A percentile compares a stretch with the other conserved stretches of the same genome.
phyloP scores from a whole-genome alignment of 495 filamentous ascomycete species.

The Hyaloscypha variabilis region DNA sequence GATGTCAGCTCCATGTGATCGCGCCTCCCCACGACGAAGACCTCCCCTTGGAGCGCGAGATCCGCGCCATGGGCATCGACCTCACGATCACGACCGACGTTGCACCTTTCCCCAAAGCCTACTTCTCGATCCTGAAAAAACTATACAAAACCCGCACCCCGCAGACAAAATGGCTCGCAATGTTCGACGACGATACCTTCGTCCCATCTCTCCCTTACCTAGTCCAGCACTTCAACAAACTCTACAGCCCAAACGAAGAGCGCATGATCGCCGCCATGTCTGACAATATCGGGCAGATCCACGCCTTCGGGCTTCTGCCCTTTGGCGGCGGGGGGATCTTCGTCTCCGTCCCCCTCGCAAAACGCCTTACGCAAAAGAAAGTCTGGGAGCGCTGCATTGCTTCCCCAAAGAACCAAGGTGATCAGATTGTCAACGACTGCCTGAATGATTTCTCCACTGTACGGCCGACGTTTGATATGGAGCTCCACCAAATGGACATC shows the following conservation, averaged over 20 bases:
- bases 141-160: slow-evolving; percentile 55
- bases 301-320: slow-evolving; percentile 64
- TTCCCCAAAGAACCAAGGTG: slow-evolving; percentile 21
- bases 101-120: slow-evolving; percentile 60
- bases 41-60: slow-evolving; percentile 28
- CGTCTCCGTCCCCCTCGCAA: slow-evolving; percentile 60
- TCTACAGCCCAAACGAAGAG: slow-evolving; percentile 52
- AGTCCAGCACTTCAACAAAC: slow-evolving; percentile 47
- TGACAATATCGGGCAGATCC: slow-evolving; percentile 62
- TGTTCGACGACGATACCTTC: slow-evolving; percentile 77
- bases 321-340: slow-evolving; percentile 74
- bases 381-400: slow-evolving; percentile 23
- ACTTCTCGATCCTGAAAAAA: slow-evolving; percentile 63
- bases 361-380: slow-evolving; percentile 50
- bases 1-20: slow-evolving; percentile 57
- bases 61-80: slow-evolving; percentile 50
- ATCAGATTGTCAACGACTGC: slow-evolving; percentile 27
- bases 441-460: slow-evolving; percentile 14
- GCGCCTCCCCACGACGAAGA: slow-evolving; percentile 54
- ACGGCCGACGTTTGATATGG: slow-evolving; percentile 17
- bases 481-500: slow-evolving; percentile 51
- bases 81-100: slow-evolving; percentile 57
- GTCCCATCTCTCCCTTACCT: slow-evolving; percentile 63
- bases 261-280: slow-evolving; percentile 65
- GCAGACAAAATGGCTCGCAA: slow-evolving; percentile 63